Evolutionary conservation across 805 yeast species (phyloP), one percentile per base, ranked within the genome.

Genomic region (Candida yuanshanica): DNA sequence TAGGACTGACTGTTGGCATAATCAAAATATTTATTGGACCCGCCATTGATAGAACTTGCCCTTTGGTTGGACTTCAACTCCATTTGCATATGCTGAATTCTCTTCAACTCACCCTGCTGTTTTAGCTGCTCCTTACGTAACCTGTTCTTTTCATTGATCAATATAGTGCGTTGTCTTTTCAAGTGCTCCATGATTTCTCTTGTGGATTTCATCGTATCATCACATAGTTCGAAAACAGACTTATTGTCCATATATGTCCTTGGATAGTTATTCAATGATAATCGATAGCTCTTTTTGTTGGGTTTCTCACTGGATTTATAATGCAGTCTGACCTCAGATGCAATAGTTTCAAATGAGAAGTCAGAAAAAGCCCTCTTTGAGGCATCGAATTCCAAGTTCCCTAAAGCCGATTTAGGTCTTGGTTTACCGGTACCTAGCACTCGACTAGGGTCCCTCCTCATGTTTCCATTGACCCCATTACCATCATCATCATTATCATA

Each of bases 341-440:
- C 52, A 25, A 50, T 38, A 1, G 52, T 50, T 26, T 53, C 58
- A 42, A 52, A 56, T 14, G 60, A 53, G 31, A 52, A 53, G 4
- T 20, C 33, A 1, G 56, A 52, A 12, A 38, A 16, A 4, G 35
- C 37, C 21, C 51, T 43, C 6, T 39, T 20, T 12, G 46, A 32
- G 2, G 32, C 12, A 7, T 37, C 42, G 17, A 37, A 33, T 20
- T 37, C 35, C 8, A 34, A 16, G 10, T 35, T 41, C 6, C 40
- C 40, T 2, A 33, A 25, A 9, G 43, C 39, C 4, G 55, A 48
- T 21, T 43, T 43, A 5, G 54, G 37, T 38, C 48, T 44, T 16
- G 16, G 37, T 14, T 38, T 45, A 9, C 17, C 20, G 11, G 25
- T 5, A 4, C 16, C 31, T 24, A 7, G 20, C 23, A 33, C 31